Evolutionary conservation across 1,284 basidiomycete genomes (phyloP), one percentile per base, ranked within the genome.

Genomic region (Stereum hirsutum): DNA sequence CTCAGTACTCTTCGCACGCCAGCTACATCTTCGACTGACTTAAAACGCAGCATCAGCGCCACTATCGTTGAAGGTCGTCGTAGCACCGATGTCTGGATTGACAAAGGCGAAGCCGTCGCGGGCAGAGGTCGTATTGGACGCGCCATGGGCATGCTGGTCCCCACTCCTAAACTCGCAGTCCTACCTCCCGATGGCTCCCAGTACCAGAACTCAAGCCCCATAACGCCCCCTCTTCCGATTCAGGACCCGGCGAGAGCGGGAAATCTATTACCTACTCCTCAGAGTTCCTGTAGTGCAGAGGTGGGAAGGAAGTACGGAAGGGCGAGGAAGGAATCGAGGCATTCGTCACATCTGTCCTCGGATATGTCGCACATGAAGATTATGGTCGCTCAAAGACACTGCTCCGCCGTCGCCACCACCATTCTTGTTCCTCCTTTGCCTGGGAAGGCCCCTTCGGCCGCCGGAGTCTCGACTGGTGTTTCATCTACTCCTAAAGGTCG

Each of bases 21-120:
- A n/a, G n/a, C n/a, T n/a, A n/a, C n/a, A n/a, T 70, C 65, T 55
- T 71, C 70, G 15, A 64, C 71, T 47, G 71, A 75, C 44, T 78
- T 76, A 58, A 83, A 80, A 56, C 72, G 72, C 42, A 80, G 78
- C 50, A 68, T 68, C 17, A 79, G 73, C 47, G 64, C 75, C 42
- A 83, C 79, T 8, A 72, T 82, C 27, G 73, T 85, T 17, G 79
- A 84, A 55, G 75, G 72, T 24, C 71, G 78, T 36, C 76, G 78
- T 38, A 81, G 78, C 51, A 77, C 77, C 21, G 81, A 85, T 52
- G 72, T 84, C 20, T 83, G 81, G 81, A 56, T 84, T 49, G 54
- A 70, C 6, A 79, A 80, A 44, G 79, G 80, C 14, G 74, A 83
- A 47, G 81, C 80, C 7, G 60, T 78, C 20, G 77, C 79, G 43